Evolutionary conservation across 352 stramenopile genomes (phyloP), one percentile per base, ranked within the genome.

Genomic region (Pythium dissotocum): DNA sequence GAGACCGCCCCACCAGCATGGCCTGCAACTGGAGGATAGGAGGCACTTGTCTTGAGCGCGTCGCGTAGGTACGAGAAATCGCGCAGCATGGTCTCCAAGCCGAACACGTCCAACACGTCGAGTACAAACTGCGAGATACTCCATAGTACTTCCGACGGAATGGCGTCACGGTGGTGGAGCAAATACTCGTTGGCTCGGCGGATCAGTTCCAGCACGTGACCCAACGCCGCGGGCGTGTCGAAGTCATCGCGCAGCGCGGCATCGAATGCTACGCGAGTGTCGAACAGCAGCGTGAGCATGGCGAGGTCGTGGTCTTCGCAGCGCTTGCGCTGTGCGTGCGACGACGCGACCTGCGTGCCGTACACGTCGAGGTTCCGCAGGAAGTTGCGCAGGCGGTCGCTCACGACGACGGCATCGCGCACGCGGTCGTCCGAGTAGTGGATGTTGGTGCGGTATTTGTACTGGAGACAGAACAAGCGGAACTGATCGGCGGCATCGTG

Each of bases 391-490:
- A 96, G 67, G 42, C 83, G 82, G 56, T 90, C 78, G 0, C 66
- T 62, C 10, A 85, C 67, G 2, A 77, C 83, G 44, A 77, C 76
- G 2, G 86, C 86, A 61, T 94, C 86, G 14, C 82, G 81, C 55
- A 94, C 70, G 57, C 86, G 84, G 63, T 94, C 87, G 2, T 86
- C 72, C 10, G 87, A 91, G 68, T 92, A 97, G 49, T 92, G 67
- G 30, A 96, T 76, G 38, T 91, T 90, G 6, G 83, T 67, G 9
- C 85, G 80, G 63, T 97, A 98, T 67, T 96, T 93, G 61, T 91
- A 90, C 69, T 95, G 83, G 18, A 97, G 74, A 72, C 90, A 98
- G 65, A 98, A 97, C 12, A 97, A 42, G 3, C 91, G 83, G 63
- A 97, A 97, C 44, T 94, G 82, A 58, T 97, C 87, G 16, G 83